Evolutionary conservation across 148 eudicot species (phyloP), one percentile per base, ranked within the genome.

Genomic region (Persicaria maculosa): DNA sequence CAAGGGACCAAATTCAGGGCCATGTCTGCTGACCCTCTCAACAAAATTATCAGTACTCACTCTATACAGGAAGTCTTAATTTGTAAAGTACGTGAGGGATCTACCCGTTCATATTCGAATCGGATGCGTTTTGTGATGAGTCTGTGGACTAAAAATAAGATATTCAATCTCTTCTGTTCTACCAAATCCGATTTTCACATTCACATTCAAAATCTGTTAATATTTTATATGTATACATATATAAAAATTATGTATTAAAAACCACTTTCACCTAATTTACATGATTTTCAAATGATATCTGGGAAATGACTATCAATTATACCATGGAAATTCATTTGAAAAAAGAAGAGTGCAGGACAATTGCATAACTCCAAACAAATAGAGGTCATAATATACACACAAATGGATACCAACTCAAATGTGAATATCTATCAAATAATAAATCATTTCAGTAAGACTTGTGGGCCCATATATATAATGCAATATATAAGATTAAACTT

Each of bases 311-410:
- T 58, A 22, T 15, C 68, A 62, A 10, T 62, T 14, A 15, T 65
- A 65, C 47, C 19, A 36, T 12, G 5, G 2, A 40, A 59, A 40
- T 40, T 64, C 12, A 64, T 64, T 40, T n/a, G 19, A 65, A 20
- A 9, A 59, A 65, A 14, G 40, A 5, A 9, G 84, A 85, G 46
- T 36, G 47, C 15, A 65, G 47, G 70, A 65, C 70, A 6, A 65
- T 43, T 31, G 70, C 47, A 65, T 31, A 15, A 40, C 1, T 65
- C 70, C 70, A 65, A 65, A 65, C 70, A 65, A 65, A 46, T 65
- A 65, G 70, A 65, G 70, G 47, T 43, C 70, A 65, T 9, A 43
- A 65, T 43, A 65, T 65, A 43, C 47, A 65, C 70, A 65, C 70
- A 65, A 65, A 65, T 65, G 9, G 70, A 17, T 43, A 65, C 45